Evolutionary conservation across 768 basidiomycete genomes (phyloP).

Genomic region (Phallus indusiatus): DNA sequence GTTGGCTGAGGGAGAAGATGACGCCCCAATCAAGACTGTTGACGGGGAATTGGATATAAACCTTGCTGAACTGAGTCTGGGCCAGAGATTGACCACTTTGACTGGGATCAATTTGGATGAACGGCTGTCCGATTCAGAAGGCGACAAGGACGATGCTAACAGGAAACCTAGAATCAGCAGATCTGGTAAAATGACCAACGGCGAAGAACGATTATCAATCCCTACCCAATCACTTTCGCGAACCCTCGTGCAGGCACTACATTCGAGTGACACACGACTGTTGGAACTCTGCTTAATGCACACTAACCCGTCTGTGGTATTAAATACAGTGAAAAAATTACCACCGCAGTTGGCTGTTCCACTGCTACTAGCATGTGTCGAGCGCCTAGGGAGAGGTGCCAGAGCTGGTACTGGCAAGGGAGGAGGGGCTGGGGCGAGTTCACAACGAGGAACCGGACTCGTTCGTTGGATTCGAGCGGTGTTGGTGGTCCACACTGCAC

Average conservation of each 20-base stretch:
- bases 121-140: conserved; percentile 33
- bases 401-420: conserved; percentile 67
- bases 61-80: conserved; percentile 84
- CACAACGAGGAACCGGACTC: conserved; percentile 61
- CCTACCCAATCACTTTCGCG: conserved; percentile 86
- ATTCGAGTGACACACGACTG: conserved; percentile 83
- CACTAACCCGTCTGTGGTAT: conserved; percentile 70
- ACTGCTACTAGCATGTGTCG: conserved; percentile 79
- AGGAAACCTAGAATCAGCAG: conserved; percentile 27
- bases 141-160: conserved; percentile 35
- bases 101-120: conserved; percentile 30
- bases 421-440: conserved; percentile 69
- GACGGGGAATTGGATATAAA: conserved; percentile 74
- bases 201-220: conserved; percentile 1
- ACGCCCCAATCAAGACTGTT: conserved; percentile 33
- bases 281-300: conserved; percentile 83
- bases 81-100: conserved; percentile 76
- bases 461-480: conserved; percentile 76
- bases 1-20: conserved; percentile 43
- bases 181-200: conserved; percentile 18
- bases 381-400: conserved; percentile 71
- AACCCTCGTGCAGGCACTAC: conserved; percentile 91
- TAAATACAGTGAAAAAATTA: conserved; percentile 77
- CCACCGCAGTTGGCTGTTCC: conserved; percentile 84
- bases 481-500: conserved; percentile 75